A percentile compares a stretch with the other conserved stretches of the same genome.
Conservation (phyloP, 495 filamentous ascomycete genomes). For the Podospora anserina region DNA sequence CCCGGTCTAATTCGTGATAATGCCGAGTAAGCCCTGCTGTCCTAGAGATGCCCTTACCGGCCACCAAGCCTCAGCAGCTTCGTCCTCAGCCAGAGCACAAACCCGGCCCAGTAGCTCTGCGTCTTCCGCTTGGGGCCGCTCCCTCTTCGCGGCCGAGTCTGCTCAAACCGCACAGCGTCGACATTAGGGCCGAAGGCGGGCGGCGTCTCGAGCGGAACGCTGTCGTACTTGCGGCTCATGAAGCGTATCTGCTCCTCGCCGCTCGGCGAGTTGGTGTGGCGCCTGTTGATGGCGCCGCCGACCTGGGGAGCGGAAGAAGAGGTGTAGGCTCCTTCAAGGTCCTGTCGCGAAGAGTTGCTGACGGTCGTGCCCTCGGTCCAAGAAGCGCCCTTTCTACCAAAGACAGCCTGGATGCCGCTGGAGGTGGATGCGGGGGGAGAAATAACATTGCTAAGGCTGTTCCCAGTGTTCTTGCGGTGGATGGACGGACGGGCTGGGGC, state of each 20-base stretch:
- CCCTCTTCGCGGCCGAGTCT: constrained; percentile 31
- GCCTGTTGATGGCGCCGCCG: constrained; percentile 13
- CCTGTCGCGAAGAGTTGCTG: constrained; percentile 17
- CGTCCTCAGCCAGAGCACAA: constrained; percentile 55
- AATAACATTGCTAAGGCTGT: constrained; percentile 24
- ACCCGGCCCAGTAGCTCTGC: constrained; percentile 50
- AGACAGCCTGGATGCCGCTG: neutral
- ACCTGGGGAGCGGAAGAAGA: constrained; percentile 9
- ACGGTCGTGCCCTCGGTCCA: neutral
- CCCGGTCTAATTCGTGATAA: neutral
- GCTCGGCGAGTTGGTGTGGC: constrained; percentile 11
- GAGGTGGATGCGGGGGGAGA: neutral
- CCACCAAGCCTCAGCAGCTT: constrained; percentile 43
- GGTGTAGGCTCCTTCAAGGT: constrained; percentile 4
- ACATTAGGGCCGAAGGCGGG: constrained; percentile 26
- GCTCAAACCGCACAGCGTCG: constrained; percentile 36
- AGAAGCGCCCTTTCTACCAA: constrained; percentile 1
- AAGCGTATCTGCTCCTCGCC: constrained; percentile 31
- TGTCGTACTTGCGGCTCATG: constrained; percentile 45
- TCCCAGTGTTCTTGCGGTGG: constrained; percentile 39
- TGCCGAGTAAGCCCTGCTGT: neutral
- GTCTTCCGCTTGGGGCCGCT: constrained; percentile 52
- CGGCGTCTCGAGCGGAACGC: constrained; percentile 31
- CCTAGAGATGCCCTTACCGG: constrained; percentile 14
- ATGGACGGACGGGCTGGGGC: constrained; percentile 33